Base-by-base conservation (phyloP, 441 rosid genomes). In the Eruca vesicaria region DNA sequence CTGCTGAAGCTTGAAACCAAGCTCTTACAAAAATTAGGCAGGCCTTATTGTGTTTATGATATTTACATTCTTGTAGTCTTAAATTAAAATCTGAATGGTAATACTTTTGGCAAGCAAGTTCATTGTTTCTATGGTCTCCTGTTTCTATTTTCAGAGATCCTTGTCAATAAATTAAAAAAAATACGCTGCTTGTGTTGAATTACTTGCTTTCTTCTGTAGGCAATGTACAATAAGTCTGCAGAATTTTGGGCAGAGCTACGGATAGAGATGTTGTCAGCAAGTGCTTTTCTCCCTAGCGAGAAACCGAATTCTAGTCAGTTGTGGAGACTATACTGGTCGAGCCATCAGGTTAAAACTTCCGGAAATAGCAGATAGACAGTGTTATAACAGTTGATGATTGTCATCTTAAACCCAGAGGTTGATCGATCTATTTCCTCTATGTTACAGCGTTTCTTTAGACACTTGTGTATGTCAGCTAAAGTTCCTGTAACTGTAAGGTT, bases 181-280 rank as follows among this genome's bases (percentile, higher is more conserved):
- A 23, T 38, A 28, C 20, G 63, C 8, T 6, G 23, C 21, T 66
- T 43, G 75, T 83, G 59, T 69, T 71, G 71, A 52, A 38, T 60
- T 61, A 57, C 50, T 67, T 63, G 63, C 59, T 75, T 70, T 58
- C 63, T 66, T 70, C 69, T 19, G 56, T 76, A 93, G 98, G 97
- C 89, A 67, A 93, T 87, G 90, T 96, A 96, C 84, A 90, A 86
- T 82, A 92, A 86, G 80, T 92, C 99, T 67, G 97, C 99, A 32
- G 97, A 92, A 86, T 90, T 96, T 85, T 96, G 98, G 99, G 99
- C 97, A 75, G 97, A 93, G 83, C 86, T 96, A 80, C 96, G 99
- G 58, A 91, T 92, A 69, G 99, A 96, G 81, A 84, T 96, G 88
- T 88, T 96, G 58, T 84, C 98, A 73, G 99, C 98, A 16, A 87